Percentiles rank a stretch among this genome's conserved stretches.
Conservation (phyloP, 2,329 filamentous ascomycete genomes). For the Neoascochyta sp. region DNA sequence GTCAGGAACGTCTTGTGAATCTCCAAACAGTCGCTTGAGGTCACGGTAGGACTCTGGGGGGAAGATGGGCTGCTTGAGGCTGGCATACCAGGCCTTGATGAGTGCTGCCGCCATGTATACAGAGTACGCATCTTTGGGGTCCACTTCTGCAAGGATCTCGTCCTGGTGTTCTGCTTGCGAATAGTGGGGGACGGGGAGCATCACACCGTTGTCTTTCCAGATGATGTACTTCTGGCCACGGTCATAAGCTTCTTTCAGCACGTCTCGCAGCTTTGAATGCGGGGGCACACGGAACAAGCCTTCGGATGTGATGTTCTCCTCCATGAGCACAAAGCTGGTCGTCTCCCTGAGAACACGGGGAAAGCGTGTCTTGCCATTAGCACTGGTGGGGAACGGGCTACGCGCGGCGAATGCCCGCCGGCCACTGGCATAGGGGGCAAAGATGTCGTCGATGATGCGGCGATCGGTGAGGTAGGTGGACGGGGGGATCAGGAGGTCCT, state of each 20-base stretch:
- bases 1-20: conserved; percentile 37
- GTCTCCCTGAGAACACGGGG: conserved; percentile 53
- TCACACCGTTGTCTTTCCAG: conserved; percentile 46
- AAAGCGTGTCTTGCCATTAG: conserved; percentile 46
- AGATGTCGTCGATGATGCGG: conserved; percentile 47
- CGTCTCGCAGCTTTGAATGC: conserved; percentile 48
- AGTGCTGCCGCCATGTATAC: conserved; percentile 52
- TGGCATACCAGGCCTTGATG: conserved; percentile 56
- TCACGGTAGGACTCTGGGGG: conserved; percentile 48
- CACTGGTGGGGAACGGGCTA: conserved; percentile 47
- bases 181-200: conserved; percentile 33
- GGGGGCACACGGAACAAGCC: conserved; percentile 54
- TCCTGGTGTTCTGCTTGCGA: conserved; percentile 33
- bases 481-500: conserved; percentile 52
- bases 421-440: conserved; percentile 46
- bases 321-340: conserved; percentile 50
- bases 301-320: conserved; percentile 48
- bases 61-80: conserved; percentile 51
- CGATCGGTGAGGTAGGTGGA: conserved; percentile 54
- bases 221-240: conserved; percentile 53
- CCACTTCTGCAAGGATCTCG: conserved; percentile 46
- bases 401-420: conserved; percentile 47
- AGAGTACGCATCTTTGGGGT: conserved; percentile 50
- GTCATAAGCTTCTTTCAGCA: conserved; percentile 54
- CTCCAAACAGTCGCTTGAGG: conserved; percentile 43